Conservation (phyloP, 108 stramenopile species). For the Cyclotella kingstonii region DNA sequence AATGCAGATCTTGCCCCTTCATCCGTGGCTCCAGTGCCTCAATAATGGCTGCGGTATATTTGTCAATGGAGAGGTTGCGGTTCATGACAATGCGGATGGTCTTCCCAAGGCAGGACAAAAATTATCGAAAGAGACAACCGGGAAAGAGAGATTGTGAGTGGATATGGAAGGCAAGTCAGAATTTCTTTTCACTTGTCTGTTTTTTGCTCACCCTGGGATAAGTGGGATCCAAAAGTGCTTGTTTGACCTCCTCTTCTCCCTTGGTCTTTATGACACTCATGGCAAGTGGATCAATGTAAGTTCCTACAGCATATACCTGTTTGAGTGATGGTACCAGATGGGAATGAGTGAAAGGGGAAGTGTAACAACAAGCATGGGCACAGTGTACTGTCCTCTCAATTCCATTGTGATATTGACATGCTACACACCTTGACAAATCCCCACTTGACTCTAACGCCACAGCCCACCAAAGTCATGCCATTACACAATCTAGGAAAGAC, state of each 20-base stretch:
- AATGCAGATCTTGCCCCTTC: constrained; percentile 78
- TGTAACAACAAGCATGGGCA: background rate
- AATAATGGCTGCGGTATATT: constrained; percentile 83
- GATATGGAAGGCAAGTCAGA: background rate
- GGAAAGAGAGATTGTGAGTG: background rate
- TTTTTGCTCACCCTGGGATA: constrained; percentile 51
- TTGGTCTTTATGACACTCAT: constrained; percentile 70
- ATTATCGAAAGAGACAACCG: background rate
- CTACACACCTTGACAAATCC: constrained; percentile 76
- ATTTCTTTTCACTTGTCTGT: background rate
- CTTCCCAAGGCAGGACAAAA: background rate
- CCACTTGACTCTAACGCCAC: constrained; percentile 85
- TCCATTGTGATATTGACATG: background rate
- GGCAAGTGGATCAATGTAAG: constrained; percentile 78
- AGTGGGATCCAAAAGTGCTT: constrained; percentile 72
- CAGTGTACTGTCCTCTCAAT: background rate
- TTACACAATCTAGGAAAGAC: constrained; percentile 77
- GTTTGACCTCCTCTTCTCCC: constrained; percentile 45
- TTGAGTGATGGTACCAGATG: background rate
- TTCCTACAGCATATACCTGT: constrained; percentile 84
- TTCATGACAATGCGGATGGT: constrained; percentile 90
- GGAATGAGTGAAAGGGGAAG: background rate
- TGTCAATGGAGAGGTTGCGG: constrained; percentile 75
- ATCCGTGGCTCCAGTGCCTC: constrained; percentile 84
- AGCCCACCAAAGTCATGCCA: constrained; percentile 70